Conservation (phyloP, 768 basidiomycete species). For the Daedaleopsis sinensis region DNA sequence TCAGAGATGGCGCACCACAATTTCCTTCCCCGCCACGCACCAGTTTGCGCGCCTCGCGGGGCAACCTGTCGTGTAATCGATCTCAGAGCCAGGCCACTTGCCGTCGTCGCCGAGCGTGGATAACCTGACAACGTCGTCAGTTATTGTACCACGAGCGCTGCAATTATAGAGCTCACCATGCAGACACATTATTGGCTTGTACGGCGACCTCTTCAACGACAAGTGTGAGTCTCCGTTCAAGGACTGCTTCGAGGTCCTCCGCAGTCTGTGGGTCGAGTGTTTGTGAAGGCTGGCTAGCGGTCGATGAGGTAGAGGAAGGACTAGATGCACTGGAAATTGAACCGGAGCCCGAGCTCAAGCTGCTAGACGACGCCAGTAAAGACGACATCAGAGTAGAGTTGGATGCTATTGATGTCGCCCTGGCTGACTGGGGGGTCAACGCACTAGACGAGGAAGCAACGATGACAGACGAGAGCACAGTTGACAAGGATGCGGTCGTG, state of each 20-base stretch:
- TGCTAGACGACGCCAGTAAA: neutral
- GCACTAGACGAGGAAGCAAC: neutral
- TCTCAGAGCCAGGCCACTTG: slow-evolving; percentile 56
- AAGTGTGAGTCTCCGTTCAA: slow-evolving; percentile 42
- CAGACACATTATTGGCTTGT: neutral
- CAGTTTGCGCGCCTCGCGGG: slow-evolving; percentile 65
- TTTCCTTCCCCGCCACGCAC: slow-evolving; percentile 31
- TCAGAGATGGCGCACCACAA: neutral
- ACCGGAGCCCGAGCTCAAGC: neutral
- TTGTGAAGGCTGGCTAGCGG: neutral
- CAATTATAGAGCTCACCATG: neutral
- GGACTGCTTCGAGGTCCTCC: slow-evolving; percentile 39
- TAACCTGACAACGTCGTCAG: slow-evolving; percentile 41
- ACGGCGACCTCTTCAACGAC: slow-evolving; percentile 33
- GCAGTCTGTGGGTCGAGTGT: slow-evolving; percentile 21
- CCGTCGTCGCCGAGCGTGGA: slow-evolving; percentile 44
- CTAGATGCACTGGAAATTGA: neutral
- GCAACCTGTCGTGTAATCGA: slow-evolving; percentile 69
- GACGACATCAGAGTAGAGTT: neutral
- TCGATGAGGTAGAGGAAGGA: neutral
- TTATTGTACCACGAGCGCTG: no score
- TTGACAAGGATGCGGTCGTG: neutral
- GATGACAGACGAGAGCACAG: neutral
- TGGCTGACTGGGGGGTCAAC: neutral
- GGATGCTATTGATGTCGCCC: neutral